Evolutionary conservation across 2,329 filamentous ascomycete genomes (phyloP).

Genomic region (Arthrinium phaeospermum): DNA sequence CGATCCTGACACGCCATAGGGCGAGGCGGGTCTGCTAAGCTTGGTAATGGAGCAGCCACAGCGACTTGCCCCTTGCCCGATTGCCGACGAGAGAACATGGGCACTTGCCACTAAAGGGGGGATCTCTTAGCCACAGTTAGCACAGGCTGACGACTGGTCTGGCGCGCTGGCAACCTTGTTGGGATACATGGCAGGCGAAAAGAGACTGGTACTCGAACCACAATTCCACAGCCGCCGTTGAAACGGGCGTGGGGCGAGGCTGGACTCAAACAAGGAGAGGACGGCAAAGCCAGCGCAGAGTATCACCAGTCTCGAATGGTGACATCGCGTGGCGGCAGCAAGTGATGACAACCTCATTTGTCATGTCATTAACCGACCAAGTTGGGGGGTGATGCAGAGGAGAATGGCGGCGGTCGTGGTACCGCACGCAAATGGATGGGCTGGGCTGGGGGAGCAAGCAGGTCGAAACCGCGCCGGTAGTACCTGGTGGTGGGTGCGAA

Average conservation of each 20-base stretch:
- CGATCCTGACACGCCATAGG: conserved; percentile 42
- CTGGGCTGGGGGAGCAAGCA: neutral
- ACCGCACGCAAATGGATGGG: neutral
- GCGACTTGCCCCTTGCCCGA: conserved; percentile 36
- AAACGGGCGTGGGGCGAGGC: conserved; percentile 15
- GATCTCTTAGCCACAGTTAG: conserved; percentile 21
- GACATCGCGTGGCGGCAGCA: conserved; percentile 4
- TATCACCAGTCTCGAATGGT: conserved; percentile 14
- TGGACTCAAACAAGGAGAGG: conserved; percentile 13
- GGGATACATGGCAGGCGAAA: neutral
- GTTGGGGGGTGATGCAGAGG: conserved; percentile 1
- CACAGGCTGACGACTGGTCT: conserved; percentile 18
- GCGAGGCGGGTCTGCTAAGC: conserved; percentile 38
- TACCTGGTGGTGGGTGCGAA: conserved; percentile 10
- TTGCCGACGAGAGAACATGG: conserved; percentile 37
- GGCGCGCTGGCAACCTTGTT: neutral
- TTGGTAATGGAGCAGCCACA: conserved; percentile 35
- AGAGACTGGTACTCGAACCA: neutral
- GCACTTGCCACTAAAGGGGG: conserved; percentile 30
- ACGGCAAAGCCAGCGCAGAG: conserved; percentile 13
- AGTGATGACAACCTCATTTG: conserved; percentile 10
- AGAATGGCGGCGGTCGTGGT: neutral
- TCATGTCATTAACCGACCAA: conserved; percentile 4
- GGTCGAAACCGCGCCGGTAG: conserved; percentile 2
- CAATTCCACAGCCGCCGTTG: conserved; percentile 13